These are phyloP conservation scores for Salix caprea DNA, from an alignment of 345 rosid species.

Conservation along the genomic window DNA sequence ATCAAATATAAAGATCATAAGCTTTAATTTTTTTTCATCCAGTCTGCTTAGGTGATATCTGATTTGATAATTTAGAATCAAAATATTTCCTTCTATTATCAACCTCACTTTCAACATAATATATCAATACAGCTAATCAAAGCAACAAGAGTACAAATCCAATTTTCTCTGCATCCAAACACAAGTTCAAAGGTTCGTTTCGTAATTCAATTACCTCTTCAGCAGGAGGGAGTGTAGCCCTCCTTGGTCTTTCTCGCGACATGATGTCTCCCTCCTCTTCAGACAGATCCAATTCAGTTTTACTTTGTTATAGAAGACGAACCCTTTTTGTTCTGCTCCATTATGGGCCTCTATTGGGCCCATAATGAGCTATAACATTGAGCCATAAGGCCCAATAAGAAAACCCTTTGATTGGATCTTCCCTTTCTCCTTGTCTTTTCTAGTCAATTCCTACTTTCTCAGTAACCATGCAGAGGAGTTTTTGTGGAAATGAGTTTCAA, in stretches of 20 bases:
- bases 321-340: neutral
- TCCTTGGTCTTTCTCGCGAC: slow-evolving; percentile 49
- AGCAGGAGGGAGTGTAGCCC: slow-evolving; percentile 62
- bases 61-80: neutral
- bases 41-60: neutral
- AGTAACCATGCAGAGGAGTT: neutral
- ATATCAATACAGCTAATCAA: neutral
- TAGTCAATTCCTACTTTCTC: neutral
- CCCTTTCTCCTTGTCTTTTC: neutral
- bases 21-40: neutral
- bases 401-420: neutral
- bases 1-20: neutral
- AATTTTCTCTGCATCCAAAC: slow-evolving; percentile 14
- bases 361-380: neutral
- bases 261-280: slow-evolving; percentile 17
- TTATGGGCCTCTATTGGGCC: neutral
- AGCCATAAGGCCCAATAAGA: neutral
- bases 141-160: neutral
- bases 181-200: neutral
- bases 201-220: slow-evolving; percentile 48
- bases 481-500: slow-evolving; percentile 43
- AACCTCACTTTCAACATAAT: neutral
- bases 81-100: neutral
- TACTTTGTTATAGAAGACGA: neutral
- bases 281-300: neutral